Evolutionary conservation across 2,329 filamentous ascomycete genomes (phyloP), one percentile per base, ranked within the genome.

Genomic region (Colletotrichum tamarilloi): DNA sequence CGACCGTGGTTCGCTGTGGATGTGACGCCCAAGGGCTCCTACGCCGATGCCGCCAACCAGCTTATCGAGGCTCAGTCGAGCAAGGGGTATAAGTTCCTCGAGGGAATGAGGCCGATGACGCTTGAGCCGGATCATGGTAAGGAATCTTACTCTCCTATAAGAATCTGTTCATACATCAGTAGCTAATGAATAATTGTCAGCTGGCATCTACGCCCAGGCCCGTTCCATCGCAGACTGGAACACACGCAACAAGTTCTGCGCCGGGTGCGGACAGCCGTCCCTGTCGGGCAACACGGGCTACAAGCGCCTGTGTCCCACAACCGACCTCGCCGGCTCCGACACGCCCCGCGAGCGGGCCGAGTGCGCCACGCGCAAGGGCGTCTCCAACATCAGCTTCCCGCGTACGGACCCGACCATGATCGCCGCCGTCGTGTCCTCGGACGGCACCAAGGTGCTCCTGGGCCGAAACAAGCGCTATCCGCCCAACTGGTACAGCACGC

Each of bases 341-440:
- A 81, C 82, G 16, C 82, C 88, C 9, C 82, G 82, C 30, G 85
- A 89, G 55, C 91, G 95, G 9, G 88, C 88, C 1, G 88, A 92
- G 22, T 99, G 97, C 83, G 92, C 90, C 8, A 97, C 95, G 0
- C 91, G 97, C 67, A 93, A 91, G 52, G 95, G 94, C 30, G 85
- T 99, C 58, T 97, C 95, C 38, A 99, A 99, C 83, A 88, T 98
- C 66, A 93, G 89, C 79, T 98, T 98, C 87, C 96, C 96, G 3
- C 91, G 95, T 63, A 98, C 96, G 2, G 95, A 98, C 78, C 95
- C 95, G 1, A 97, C 95, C 32, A 95, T 98, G 81, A 99, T 99
- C 84, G 95, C 97, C 84, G 96, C 95, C 0, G 92, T 98, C 12
- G 90, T 98, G 38, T 97, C 93, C 66, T 87, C 92, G 63, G 94